phyloP scores from a whole-genome alignment of 768 basidiomycete species.

The Infundibulicybe gibba region DNA sequence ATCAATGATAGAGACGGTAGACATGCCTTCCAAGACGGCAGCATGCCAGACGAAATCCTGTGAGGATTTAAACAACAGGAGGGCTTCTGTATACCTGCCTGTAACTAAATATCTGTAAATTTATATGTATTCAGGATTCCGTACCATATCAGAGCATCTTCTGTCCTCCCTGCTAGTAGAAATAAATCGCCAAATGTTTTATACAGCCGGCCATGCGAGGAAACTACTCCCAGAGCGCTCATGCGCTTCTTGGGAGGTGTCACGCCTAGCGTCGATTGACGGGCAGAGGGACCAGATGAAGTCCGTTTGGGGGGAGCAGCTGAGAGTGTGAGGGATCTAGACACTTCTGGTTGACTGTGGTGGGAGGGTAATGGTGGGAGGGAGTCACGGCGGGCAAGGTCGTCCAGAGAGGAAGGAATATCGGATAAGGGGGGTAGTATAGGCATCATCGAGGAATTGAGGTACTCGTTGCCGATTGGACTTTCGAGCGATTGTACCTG shows the following conservation, averaged over 20 bases:
- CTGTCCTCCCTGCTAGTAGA: constrained; percentile 79
- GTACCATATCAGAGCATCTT: constrained; percentile 81
- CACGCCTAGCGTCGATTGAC: constrained; percentile 48
- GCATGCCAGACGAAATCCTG: constrained; percentile 90
- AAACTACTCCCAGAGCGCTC: constrained; percentile 61
- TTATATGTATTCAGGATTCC: constrained; percentile 8
- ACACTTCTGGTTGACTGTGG: constrained; percentile 57
- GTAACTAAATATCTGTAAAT: constrained; percentile 8
- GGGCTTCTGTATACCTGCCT: constrained; percentile 81
- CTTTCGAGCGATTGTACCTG: constrained; percentile 81
- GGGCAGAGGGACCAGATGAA: constrained; percentile 40
- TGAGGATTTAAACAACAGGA: constrained; percentile 67
- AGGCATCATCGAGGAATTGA: constrained; percentile 69
- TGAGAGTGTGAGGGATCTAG: constrained; percentile 30
- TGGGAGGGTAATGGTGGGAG: constrained; percentile 43
- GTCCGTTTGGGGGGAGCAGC: constrained; percentile 50
- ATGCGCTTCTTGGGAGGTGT: constrained; percentile 57
- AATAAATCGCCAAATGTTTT: constrained; percentile 90
- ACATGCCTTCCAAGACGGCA: constrained; percentile 80
- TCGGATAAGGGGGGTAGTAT: constrained; percentile 57
- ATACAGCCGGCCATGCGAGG: constrained; percentile 81
- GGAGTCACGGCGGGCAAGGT: constrained; percentile 37
- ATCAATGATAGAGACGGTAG: constrained; percentile 75
- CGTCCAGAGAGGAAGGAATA: constrained; percentile 53
- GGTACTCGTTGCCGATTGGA: constrained; percentile 80